Base-by-base conservation (phyloP, 2,329 filamentous ascomycete species). In the Aspergillus puulaauensis region DNA sequence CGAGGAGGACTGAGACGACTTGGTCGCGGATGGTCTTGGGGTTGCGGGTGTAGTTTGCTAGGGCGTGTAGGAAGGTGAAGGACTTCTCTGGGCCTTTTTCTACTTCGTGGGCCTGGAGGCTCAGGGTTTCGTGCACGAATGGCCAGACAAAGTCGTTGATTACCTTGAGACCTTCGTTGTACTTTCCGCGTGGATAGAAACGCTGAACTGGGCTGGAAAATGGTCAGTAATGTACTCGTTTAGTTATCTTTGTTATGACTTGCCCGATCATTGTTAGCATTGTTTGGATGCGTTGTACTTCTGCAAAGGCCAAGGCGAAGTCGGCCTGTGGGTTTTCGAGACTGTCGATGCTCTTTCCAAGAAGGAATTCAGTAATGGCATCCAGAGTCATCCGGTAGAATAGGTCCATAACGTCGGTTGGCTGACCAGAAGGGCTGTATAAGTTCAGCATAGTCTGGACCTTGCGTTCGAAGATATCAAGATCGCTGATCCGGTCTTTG, bases 311-410 rank as follows among this genome's bases (percentile, higher is more conserved):
- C 27, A 56, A 3, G 12, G 54, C 54, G 23, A 56, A 51, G 37
- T 56, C 46, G 27, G 47, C 27, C 45, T 51, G 54, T 3, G 54
- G 47, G 45, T 56, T 56, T 37, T 56, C 46, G 6, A 56, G 31
- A 17, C 46, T 56, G 27, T 50, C 45, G 37, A 56, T 56, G 17
- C 46, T 40, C 15, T 56, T 44, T 19, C 54, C 46, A 2, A 56
- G 54, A 14, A 56, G 40, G 19, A 51, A 56, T 23, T 50, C 39
- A 15, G 54, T 51, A 40, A 56, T 56, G 6, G 54, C 46, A 35
- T 56, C 54, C 8, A 56, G 54, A 15, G 46, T 56, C 54, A 56
- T 56, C 12, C 46, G 39, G 39, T 51, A 56, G 47, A 56, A 56
- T 12, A 56, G 27, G 15, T 56, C 54, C 54, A 56, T 52, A 21